Evolutionary conservation across 768 basidiomycete species (phyloP), one percentile per base, ranked within the genome.

Genomic region (Amanita rubescens): DNA sequence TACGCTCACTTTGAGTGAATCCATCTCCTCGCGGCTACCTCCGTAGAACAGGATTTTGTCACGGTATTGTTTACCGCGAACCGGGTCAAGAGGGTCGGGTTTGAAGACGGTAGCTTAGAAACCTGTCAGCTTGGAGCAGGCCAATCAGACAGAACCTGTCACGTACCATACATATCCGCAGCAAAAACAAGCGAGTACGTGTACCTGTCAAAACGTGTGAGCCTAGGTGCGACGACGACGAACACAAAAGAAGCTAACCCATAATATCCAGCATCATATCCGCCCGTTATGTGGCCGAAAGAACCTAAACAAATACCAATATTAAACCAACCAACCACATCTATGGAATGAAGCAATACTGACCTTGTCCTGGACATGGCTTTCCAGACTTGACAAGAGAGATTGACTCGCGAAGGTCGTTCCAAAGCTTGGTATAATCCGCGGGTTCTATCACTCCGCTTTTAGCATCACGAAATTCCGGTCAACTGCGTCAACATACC

Each of bases 371-470:
- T 25, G 87, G 82, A 35, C 72, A 73, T 15, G 73, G 71, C 57
- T 78, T 78, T 15, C 68, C 76, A 15, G 76, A 76, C 61, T 85
- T 82, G 5, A 91, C 82, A 11, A 89, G 72, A 0, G 86, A 87
- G 35, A 90, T 76, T 50, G 74, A 63, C 63, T 90, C 79, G 17
- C 89, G 75, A 49, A 93, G 69, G 11, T 75, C 73, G 60, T 84
- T 87, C 90, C 90, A 94, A 12, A 93, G 71, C 50, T 72, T 67
- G n/a, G 88, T 91, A 64, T 85, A 87, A 59, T 93, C 87, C 74
- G n/a, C 63, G 64, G 17, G 79, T 81, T 84, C 66, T 24, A 55
- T 22, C 25, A 39, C 35, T 53, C 50, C 55, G n/a, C n/a, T 15
- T 4, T 58, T 15, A 35, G 49, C 3, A n/a, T 44, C 17, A 47